Base-by-base conservation (phyloP, 2,329 filamentous ascomycete genomes). In the Cladosporium sp. region DNA sequence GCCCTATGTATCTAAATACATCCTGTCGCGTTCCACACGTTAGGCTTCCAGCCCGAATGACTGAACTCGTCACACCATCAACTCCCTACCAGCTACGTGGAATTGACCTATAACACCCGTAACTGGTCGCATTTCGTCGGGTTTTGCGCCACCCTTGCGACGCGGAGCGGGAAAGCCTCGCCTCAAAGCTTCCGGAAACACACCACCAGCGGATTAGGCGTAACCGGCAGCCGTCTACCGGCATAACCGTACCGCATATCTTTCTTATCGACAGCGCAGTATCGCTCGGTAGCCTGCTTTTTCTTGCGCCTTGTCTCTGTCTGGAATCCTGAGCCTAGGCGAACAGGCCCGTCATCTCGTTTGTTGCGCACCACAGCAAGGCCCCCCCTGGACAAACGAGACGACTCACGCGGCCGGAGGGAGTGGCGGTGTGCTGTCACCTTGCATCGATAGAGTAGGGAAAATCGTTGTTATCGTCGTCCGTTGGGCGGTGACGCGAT, bases 391-490 rank as follows among this genome's bases (percentile, higher is more conserved):
- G 54, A 56, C 54, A 47, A 56, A 56, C 54, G 42, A 39, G 20
- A 49, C 42, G 30, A 56, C 42, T 39, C 42, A 28, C 30, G 20
- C 54, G 34, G 54, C 42, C 30, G 54, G 38, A 36, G 43, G 28
- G 54, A 56, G 54, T 56, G 40, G 54, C 54, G 54, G 54, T 56
- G 54, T 56, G 54, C 42, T 49, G 22, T 56, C 40, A 45, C 54
- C 54, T 56, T 56, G 54, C 54, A 34, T 56, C 42, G 40, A 38
- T 56, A 49, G 42, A 56, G 42, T 43, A 56, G 54, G 54, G 54
- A 30, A 30, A 34, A 19, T 43, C 34, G 22, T 49, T 30, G 42
- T 45, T 39, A 39, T 39, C 42, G 20, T 42, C 36, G 25, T 40
- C 38, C 25, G 39, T 45, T 55, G 52, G 52, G 40, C 54, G 42